phyloP scores from a whole-genome alignment of 148 eudicot genomes.

The Camellia japonica region DNA sequence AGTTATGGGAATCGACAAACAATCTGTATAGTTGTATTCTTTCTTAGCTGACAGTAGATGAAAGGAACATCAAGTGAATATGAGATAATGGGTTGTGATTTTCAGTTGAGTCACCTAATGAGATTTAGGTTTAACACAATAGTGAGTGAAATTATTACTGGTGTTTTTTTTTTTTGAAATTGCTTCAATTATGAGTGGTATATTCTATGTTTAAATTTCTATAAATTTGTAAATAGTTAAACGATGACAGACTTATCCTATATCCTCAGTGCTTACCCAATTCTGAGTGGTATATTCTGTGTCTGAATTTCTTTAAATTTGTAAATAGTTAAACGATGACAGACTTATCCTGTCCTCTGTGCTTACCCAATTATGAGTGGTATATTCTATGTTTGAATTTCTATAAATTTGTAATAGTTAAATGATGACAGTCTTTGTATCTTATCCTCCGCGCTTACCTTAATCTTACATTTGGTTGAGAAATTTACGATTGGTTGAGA shows the following conservation, averaged over 20 bases:
- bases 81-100: neutral
- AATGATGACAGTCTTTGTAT: neutral
- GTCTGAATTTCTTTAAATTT: no score
- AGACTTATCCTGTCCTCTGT: no score
- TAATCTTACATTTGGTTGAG: no score
- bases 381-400: neutral
- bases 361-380: no score
- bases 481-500: no score
- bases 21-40: neutral
- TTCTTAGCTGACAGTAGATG: constrained; percentile 3
- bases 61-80: neutral
- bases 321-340: no score
- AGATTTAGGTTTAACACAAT: neutral
- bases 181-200: no score
- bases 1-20: neutral
- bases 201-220: no score
- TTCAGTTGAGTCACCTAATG: neutral
- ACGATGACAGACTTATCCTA: no score
- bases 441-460: neutral
- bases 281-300: no score
- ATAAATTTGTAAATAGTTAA: no score
- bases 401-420: neutral
- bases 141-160: neutral
- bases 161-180: neutral
- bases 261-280: no score